A percentile compares a stretch with the other conserved stretches of the same genome.
These are phyloP conservation scores for Excoecaria agallocha DNA, from an alignment of 345 rosid species.

Conservation along the genomic window DNA sequence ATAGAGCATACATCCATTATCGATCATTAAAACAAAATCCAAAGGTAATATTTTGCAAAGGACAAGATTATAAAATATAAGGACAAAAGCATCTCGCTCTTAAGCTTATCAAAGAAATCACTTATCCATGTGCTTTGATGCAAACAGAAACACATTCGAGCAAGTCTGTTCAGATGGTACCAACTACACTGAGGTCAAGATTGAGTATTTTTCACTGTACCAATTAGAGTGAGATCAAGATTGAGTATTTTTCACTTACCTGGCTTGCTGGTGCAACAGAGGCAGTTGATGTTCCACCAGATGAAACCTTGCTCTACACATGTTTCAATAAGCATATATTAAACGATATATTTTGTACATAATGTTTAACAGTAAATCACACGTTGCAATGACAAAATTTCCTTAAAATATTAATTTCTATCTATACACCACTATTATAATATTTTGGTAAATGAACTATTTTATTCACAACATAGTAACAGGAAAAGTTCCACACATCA, in stretches of 20 bases:
- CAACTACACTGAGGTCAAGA: neutral
- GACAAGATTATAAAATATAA: neutral
- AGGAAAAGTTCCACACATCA: neutral
- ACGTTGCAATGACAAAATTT: neutral
- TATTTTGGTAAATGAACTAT: neutral
- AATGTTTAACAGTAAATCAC: neutral
- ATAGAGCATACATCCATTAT: neutral
- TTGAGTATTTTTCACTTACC: constrained; percentile 4
- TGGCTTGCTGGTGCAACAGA: neutral
- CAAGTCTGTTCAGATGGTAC: neutral
- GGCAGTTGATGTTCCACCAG: constrained; percentile 14
- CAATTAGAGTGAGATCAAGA: no score
- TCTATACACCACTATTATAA: neutral
- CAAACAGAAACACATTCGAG: neutral
- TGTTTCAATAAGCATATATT: neutral
- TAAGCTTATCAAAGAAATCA: no score
- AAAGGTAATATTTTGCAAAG: neutral
- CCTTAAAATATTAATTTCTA: no score
- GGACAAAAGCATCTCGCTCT: neutral
- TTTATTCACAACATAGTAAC: neutral
- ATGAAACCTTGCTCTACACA: constrained; percentile 16
- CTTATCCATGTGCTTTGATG: neutral
- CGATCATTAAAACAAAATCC: neutral
- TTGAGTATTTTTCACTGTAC: no score
- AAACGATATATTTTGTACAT: neutral